Evolutionary conservation across 2,329 filamentous ascomycete genomes (phyloP).

Genomic region (Exophiala sideris): DNA sequence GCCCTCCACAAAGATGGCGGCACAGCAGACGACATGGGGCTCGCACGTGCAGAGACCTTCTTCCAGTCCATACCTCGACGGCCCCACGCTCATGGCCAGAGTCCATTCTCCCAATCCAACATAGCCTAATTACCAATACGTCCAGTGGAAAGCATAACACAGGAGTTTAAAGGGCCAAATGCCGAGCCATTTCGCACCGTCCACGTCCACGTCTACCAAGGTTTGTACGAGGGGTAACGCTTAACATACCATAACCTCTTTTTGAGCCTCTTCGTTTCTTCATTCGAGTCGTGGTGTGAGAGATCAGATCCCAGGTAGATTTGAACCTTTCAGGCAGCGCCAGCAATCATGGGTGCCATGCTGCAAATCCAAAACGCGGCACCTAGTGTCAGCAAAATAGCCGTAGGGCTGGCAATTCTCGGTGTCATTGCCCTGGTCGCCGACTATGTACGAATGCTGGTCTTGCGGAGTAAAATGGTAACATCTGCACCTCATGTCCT

Average conservation of each 20-base stretch:
- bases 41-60: too few relatives aligned
- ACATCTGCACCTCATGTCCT: not conserved
- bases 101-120: conserved; percentile 20
- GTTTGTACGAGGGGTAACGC: not conserved
- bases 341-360: conserved; percentile 18
- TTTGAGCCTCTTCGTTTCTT: not conserved
- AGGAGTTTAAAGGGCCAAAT: not conserved
- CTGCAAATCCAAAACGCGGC: conserved; percentile 19
- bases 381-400: conserved; percentile 18
- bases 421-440: conserved; percentile 17
- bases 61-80: too few relatives aligned
- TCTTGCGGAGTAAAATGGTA: conserved; percentile 31
- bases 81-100: conserved; percentile 6
- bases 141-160: not conserved
- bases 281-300: not conserved
- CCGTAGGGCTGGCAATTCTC: conserved; percentile 13
- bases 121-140: not conserved
- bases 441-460: conserved; percentile 31
- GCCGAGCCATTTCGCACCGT: conserved; percentile 9
- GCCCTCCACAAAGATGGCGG: too few relatives aligned
- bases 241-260: conserved; percentile 1
- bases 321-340: not conserved
- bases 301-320: not conserved
- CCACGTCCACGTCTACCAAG: not conserved
- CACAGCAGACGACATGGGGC: not conserved